These are phyloP conservation scores for Geosiphon pyriformis DNA, from an alignment of 192 early-diverging fungal species.

Conservation along the genomic window DNA sequence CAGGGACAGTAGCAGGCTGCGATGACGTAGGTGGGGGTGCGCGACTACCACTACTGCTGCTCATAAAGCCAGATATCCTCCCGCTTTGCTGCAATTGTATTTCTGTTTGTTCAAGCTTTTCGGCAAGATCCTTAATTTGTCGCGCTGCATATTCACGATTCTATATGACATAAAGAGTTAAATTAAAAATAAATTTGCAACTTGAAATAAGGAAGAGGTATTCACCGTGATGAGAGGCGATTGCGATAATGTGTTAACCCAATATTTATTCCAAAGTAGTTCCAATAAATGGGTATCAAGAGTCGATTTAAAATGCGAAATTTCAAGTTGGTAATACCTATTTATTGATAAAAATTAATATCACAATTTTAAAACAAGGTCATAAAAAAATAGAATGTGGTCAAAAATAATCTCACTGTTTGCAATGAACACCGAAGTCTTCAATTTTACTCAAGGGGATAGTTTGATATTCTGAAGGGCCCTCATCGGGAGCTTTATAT, in stretches of 20 bases:
- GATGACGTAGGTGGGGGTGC: constrained; percentile 17
- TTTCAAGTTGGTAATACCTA: constrained; percentile 83
- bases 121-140: constrained; percentile 77
- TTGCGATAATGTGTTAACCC: constrained; percentile 93
- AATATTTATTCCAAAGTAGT: constrained; percentile 96
- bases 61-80: constrained; percentile 26
- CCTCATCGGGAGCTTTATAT: constrained; percentile 74
- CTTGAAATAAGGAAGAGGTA: not conserved
- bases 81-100: constrained; percentile 44
- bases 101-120: constrained; percentile 79
- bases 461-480: constrained; percentile 78
- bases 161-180: constrained; percentile 37
- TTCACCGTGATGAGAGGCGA: constrained; percentile 81
- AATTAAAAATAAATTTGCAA: not conserved
- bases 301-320: constrained; percentile 89
- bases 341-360: constrained; percentile 15
- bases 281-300: constrained; percentile 84
- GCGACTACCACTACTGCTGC: constrained; percentile 35
- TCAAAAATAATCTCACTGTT: constrained; percentile 41
- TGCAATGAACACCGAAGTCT: constrained; percentile 95
- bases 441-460: constrained; percentile 95
- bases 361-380: not conserved
- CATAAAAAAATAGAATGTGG: not conserved
- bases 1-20: not conserved
- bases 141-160: constrained; percentile 73